These are phyloP conservation scores for Euphorbia lathyris DNA, from an alignment of 345 rosid species.

Conservation along the genomic window DNA sequence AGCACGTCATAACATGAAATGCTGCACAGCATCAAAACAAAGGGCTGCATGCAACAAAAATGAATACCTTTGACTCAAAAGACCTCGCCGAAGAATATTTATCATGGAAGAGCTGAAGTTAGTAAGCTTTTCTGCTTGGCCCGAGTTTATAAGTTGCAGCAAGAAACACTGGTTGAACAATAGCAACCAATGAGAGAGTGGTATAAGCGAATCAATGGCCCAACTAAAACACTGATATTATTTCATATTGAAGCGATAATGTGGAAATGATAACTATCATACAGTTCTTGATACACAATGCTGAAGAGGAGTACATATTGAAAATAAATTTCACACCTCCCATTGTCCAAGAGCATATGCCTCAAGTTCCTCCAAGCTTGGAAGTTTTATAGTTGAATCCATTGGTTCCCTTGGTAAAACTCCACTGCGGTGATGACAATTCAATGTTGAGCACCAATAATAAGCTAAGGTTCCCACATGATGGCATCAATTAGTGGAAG, in stretches of 20 bases:
- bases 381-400: constrained; percentile 62
- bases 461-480: constrained; percentile 9
- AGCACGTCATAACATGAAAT: constrained; percentile 15
- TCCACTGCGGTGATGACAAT: constrained; percentile 50
- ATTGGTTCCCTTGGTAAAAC: constrained; percentile 86
- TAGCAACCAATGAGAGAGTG: constrained; percentile 28
- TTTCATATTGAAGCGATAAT: constrained; percentile 1
- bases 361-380: constrained; percentile 74
- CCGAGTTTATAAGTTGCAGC: constrained; percentile 84
- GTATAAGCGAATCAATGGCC: constrained; percentile 11
- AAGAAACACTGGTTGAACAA: constrained; percentile 68
- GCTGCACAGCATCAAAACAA: constrained; percentile 11
- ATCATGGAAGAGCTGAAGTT: constrained; percentile 90
- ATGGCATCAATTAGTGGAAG: not conserved
- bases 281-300: constrained; percentile 10
- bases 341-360: constrained; percentile 79
- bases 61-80: constrained; percentile 66
- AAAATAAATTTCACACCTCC: constrained; percentile 62
- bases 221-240: not conserved
- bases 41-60: constrained; percentile 9
- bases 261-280: constrained; percentile 9
- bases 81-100: constrained; percentile 86
- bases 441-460: constrained; percentile 1
- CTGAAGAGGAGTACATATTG: constrained; percentile 3
- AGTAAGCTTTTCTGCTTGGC: constrained; percentile 61